A percentile compares a stretch with the other conserved stretches of the same genome.
phyloP scores from a whole-genome alignment of 2,329 filamentous ascomycete species.

The Epichloe scottii region DNA sequence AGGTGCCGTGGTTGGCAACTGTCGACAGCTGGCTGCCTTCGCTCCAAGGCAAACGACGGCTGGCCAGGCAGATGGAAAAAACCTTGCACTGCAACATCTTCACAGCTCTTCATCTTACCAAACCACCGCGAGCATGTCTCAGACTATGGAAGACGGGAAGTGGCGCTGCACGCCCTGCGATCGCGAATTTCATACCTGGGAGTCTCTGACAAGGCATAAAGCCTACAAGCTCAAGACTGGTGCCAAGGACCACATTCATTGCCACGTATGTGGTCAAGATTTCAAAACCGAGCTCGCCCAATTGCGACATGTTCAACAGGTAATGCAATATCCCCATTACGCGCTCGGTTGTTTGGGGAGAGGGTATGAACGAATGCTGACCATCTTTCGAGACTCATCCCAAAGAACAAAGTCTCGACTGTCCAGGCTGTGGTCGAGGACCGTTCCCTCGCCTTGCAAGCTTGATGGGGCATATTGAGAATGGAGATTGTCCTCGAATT shows the following conservation, averaged over 20 bases:
- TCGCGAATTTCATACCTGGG: slow-evolving; percentile 13
- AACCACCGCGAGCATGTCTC: background rate
- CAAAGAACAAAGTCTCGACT: slow-evolving; percentile 27
- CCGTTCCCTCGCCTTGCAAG: slow-evolving; percentile 24
- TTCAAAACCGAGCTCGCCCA: slow-evolving; percentile 22
- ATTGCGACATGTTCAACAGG: slow-evolving; percentile 23
- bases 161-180: slow-evolving; percentile 20
- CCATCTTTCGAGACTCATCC: slow-evolving; percentile 8
- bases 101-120: background rate
- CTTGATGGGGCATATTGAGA: slow-evolving; percentile 35
- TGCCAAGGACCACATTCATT: slow-evolving; percentile 21
- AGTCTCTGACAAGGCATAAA: slow-evolving; percentile 19
- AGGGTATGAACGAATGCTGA: background rate
- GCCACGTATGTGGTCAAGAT: slow-evolving; percentile 24
- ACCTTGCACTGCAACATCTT: background rate
- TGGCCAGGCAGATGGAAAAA: background rate
- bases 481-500: slow-evolving; percentile 25
- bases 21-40: background rate
- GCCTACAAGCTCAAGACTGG: slow-evolving; percentile 13
- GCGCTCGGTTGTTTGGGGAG: too few species aligned
- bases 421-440: slow-evolving; percentile 31
- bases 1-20: background rate
- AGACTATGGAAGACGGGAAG: background rate
- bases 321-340: slow-evolving; percentile 7
- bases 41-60: background rate